Conservation (phyloP, 208 protist species). For the Wallacemonas rigidus region DNA sequence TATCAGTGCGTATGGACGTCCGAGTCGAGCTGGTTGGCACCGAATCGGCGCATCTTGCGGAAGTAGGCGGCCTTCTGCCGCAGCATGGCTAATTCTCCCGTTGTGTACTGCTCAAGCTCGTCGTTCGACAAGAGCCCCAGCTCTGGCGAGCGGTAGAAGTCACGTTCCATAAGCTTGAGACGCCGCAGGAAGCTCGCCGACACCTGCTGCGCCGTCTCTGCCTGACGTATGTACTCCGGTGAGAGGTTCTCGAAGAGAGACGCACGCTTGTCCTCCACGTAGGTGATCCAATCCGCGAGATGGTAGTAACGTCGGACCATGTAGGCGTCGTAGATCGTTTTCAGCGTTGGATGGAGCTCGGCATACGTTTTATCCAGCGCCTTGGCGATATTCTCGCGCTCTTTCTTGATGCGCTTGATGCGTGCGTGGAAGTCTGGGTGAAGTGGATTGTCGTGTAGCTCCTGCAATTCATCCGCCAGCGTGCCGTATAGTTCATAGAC, state of each 20-base stretch:
- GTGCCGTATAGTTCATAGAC: constrained; percentile 80
- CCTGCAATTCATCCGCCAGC: constrained; percentile 73
- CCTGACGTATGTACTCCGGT: constrained; percentile 59
- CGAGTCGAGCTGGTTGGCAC: constrained; percentile 73
- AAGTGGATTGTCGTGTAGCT: constrained; percentile 80
- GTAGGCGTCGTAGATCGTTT: constrained; percentile 86
- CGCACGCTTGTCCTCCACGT: constrained; percentile 75
- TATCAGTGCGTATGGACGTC: constrained; percentile 75
- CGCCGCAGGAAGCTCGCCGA: constrained; percentile 54
- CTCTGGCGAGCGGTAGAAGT: constrained; percentile 59
- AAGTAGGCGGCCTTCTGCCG: constrained; percentile 86
- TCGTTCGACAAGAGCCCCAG: constrained; percentile 49
- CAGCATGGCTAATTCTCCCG: constrained; percentile 76
- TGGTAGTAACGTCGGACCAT: constrained; percentile 85
- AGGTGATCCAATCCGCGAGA: constrained; percentile 72
- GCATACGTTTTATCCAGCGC: constrained; percentile 77
- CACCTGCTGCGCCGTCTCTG: constrained; percentile 44
- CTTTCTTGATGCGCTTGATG: constrained; percentile 52
- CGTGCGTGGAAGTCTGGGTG: constrained; percentile 77
- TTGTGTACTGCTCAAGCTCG: constrained; percentile 52
- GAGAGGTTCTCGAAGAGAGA: constrained; percentile 62
- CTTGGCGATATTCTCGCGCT: constrained; percentile 66
- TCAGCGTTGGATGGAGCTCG: constrained; percentile 77
- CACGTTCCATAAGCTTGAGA: constrained; percentile 51
- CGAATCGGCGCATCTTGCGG: constrained; percentile 72